Conservation (phyloP, 75 land plant species). For the Isoetes taiwanensis region DNA sequence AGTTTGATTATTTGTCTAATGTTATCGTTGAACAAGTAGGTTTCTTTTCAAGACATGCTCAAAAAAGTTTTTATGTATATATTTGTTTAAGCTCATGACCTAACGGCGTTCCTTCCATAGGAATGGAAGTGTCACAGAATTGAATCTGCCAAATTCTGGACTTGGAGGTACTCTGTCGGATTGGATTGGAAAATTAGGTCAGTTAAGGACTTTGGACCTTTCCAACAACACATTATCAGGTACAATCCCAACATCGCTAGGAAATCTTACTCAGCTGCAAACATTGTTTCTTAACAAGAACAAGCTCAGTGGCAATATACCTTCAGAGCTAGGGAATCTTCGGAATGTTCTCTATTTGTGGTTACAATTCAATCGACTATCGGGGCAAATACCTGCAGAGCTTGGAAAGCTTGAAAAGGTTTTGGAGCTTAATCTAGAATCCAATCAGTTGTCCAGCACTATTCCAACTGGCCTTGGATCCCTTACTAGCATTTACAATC, state of each 20-base stretch:
- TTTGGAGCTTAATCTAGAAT: neutral
- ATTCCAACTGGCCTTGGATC: neutral
- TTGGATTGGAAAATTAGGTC: too few species aligned
- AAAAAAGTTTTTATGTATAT: too few species aligned
- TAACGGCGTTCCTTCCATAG: too few species aligned
- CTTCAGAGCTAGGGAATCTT: conserved; percentile 18
- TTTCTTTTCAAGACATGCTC: too few species aligned
- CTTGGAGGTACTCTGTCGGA: too few species aligned
- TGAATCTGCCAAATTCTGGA: too few species aligned
- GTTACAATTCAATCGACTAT: conserved; percentile 36
- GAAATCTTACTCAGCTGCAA: conserved; percentile 11
- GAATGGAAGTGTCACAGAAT: too few species aligned
- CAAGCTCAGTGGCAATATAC: conserved; percentile 16
- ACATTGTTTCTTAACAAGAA: conserved; percentile 11
- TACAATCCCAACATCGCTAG: conserved; percentile 23
- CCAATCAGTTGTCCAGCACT: neutral
- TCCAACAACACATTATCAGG: too few species aligned
- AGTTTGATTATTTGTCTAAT: too few species aligned
- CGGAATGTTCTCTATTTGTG: conserved; percentile 27
- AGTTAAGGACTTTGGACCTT: too few species aligned
- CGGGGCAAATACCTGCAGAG: conserved; percentile 39
- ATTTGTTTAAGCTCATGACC: too few species aligned
- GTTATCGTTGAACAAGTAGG: too few species aligned
- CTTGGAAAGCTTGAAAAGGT: conserved; percentile 3
- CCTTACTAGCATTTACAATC: neutral